phyloP scores from a whole-genome alignment of 148 eudicot species.

The Chenopodium berlandieri region DNA sequence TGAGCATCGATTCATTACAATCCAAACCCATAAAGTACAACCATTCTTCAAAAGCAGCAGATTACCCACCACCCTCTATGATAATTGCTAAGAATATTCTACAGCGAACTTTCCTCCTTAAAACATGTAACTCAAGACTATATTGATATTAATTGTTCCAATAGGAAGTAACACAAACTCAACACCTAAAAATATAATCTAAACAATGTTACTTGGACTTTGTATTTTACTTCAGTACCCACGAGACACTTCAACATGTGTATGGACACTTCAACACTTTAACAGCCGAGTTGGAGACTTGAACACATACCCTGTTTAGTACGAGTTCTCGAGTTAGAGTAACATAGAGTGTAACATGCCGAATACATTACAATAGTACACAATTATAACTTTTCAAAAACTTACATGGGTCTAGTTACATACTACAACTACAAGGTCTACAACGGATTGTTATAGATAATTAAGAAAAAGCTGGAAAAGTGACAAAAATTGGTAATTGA shows the following conservation, averaged over 20 bases:
- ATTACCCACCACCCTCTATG: slow-evolving; percentile 9
- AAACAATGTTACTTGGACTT: neutral
- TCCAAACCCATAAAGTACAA: slow-evolving; percentile 8
- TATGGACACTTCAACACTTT: neutral
- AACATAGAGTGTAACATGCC: neutral
- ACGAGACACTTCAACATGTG: neutral
- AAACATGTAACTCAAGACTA: too few relatives aligned
- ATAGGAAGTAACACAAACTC: neutral
- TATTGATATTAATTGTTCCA: too few relatives aligned
- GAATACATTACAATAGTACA: neutral
- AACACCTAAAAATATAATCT: neutral
- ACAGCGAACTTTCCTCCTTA: neutral
- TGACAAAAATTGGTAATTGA: neutral
- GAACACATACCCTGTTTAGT: too few relatives aligned
- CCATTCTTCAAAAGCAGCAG: slow-evolving; percentile 3
- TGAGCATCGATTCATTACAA: slow-evolving; percentile 14
- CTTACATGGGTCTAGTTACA: neutral
- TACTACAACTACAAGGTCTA: neutral
- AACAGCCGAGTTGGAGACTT: neutral
- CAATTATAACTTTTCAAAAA: neutral
- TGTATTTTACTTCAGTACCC: neutral
- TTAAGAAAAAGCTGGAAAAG: neutral
- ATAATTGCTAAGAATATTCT: slow-evolving; percentile 13
- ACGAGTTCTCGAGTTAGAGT: too few relatives aligned
- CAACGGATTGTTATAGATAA: neutral